Evolutionary conservation across 129 eudicot genomes (phyloP).

Genomic region (Pseudognaphalium luteoalbum): DNA sequence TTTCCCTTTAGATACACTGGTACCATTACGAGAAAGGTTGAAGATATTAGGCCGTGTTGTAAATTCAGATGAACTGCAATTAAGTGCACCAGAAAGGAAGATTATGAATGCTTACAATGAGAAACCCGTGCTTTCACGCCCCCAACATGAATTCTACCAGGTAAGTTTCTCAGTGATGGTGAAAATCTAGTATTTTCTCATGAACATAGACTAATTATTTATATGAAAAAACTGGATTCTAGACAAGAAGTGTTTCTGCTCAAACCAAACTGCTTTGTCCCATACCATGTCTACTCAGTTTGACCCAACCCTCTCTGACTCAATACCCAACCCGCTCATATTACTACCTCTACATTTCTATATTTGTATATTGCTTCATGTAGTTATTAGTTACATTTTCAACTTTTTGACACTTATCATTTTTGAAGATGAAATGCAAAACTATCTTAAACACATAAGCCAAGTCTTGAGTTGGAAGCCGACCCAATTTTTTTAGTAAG

Average conservation of each 20-base stretch:
- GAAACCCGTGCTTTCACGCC: slow-evolving; percentile 32
- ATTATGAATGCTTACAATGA: slow-evolving; percentile 48
- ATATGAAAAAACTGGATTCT: background rate
- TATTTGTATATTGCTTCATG: background rate
- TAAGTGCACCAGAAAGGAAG: slow-evolving; percentile 77
- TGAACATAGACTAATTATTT: background rate
- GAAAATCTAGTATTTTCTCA: background rate
- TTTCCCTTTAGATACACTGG: slow-evolving; percentile 60
- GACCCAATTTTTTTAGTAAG: background rate
- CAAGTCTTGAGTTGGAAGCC: background rate
- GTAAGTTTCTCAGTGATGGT: slow-evolving; percentile 38
- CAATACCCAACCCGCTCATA: background rate
- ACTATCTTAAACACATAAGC: background rate
- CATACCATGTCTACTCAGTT: background rate
- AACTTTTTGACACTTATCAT: background rate
- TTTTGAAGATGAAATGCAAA: background rate
- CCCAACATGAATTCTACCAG: slow-evolving; percentile 40
- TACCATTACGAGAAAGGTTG: slow-evolving; percentile 82
- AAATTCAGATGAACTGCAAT: slow-evolving; percentile 80
- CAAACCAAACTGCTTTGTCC: background rate
- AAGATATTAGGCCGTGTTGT: slow-evolving; percentile 88
- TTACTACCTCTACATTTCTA: background rate
- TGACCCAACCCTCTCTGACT: background rate
- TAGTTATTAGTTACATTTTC: background rate
- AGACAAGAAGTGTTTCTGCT: background rate